Evolutionary conservation across 495 filamentous ascomycete genomes (phyloP).

Genomic region (Aspergillus nanangensis): DNA sequence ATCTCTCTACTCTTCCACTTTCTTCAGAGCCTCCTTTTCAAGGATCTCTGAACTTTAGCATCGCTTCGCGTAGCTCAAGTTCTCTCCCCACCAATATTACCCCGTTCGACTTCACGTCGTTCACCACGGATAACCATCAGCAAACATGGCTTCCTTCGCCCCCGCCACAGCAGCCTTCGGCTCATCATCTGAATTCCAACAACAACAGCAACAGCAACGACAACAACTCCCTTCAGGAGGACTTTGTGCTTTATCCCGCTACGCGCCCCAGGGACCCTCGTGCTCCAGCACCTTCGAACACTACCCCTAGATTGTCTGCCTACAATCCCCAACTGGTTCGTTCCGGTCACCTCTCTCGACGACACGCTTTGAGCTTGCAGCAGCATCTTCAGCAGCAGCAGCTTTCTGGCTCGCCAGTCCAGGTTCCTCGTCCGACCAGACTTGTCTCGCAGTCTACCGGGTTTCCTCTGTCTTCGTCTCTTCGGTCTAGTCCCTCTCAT

Average conservation of each 20-base stretch:
- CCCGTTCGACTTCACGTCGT: slow-evolving; percentile 54
- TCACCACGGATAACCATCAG: slow-evolving; percentile 61
- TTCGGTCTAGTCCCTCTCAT: slow-evolving; percentile 39
- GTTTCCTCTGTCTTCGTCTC: slow-evolving; percentile 35
- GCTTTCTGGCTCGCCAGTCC: slow-evolving; percentile 28
- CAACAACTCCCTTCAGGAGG: slow-evolving; percentile 27
- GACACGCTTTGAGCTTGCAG: slow-evolving; percentile 32
- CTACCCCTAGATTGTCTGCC: slow-evolving; percentile 35
- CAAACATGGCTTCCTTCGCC: slow-evolving; percentile 60
- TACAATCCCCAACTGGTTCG: slow-evolving; percentile 29
- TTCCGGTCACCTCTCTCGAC: slow-evolving; percentile 27
- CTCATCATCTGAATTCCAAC: slow-evolving; percentile 41
- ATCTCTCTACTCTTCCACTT: slow-evolving; percentile 32
- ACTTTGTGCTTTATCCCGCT: slow-evolving; percentile 46
- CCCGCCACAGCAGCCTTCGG: slow-evolving; percentile 40
- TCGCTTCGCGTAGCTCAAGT: slow-evolving; percentile 51
- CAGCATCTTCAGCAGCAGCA: slow-evolving; percentile 13
- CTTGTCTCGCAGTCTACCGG: slow-evolving; percentile 31
- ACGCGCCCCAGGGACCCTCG: slow-evolving; percentile 31
- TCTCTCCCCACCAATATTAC: slow-evolving; percentile 37
- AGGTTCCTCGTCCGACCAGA: slow-evolving; percentile 35
- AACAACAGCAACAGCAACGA: slow-evolving; percentile 35
- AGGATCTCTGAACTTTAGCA: slow-evolving; percentile 56
- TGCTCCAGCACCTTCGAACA: slow-evolving; percentile 32
- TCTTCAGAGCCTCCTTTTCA: slow-evolving; percentile 42